Base-by-base conservation (phyloP, 176 grass and related monocot species). In the Oryza coarctata region DNA sequence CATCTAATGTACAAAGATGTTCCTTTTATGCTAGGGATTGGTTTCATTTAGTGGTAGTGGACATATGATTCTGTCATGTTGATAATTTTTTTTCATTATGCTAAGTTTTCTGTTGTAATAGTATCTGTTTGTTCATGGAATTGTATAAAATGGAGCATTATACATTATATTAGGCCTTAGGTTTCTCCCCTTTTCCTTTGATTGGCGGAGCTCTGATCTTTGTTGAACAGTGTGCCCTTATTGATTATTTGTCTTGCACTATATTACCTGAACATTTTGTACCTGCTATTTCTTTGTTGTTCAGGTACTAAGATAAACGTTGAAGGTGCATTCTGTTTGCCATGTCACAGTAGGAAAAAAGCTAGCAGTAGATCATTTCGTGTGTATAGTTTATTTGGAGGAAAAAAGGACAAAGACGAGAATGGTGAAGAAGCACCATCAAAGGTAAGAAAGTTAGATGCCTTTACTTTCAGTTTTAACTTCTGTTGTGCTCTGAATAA, bases 351-450 rank as follows among this genome's bases (percentile, higher is more conserved):
- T 71, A 82, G 71, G 67, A 92, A 78, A 90, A 80, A 79, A 77
- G 31, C 77, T 69, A 84, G 39, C 74, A 87, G 80, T 73, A 93
- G 80, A 84, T 60, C 93, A 30, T 82, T 99, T 40, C 89, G 85
- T 5, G 86, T 94, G n/a, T 95, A 91, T 80, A 87, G 93, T 86
- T 87, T 99, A 83, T 99, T 99, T 88, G 96, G 96, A 72, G 91
- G 96, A 73, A 94, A 99, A 57, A 99, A 99, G 29, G 92, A 95
- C 38, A 99, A 95, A 85, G 86, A 86, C 64, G 96, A 95, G 63
- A 91, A 85, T 27, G 83, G 87, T 70, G 88, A 87, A 17, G 96
- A 99, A n/a, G 77, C 89, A 80, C 88, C 96, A 74, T 87, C 92
- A 18, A 92, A 94, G 84, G 90, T 92, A 79, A 88, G 81, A n/a